Evolutionary conservation across 345 rosid genomes (phyloP).

Genomic region (Geranium brycei): DNA sequence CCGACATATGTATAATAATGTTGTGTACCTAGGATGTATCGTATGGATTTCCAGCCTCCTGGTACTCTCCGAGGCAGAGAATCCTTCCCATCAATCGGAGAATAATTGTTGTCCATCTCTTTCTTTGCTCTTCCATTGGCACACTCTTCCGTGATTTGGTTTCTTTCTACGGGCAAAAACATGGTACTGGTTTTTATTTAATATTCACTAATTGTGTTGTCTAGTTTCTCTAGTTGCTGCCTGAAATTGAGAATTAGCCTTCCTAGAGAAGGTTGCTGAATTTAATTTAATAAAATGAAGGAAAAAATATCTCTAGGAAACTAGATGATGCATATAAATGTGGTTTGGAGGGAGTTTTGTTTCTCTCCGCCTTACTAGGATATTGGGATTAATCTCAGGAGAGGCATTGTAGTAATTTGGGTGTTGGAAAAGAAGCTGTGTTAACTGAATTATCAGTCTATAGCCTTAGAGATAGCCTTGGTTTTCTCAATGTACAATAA

Average conservation of each 20-base stretch:
- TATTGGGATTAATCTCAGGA: neutral
- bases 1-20: conserved; percentile 3
- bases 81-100: neutral
- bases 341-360: no score
- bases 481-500: neutral
- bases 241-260: neutral
- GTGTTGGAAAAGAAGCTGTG: neutral
- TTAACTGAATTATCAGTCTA: neutral
- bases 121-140: neutral
- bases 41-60: conserved; percentile 21
- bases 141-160: neutral
- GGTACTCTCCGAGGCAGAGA: neutral
- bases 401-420: neutral
- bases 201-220: neutral
- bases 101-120: neutral
- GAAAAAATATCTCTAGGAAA: no score
- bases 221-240: neutral
- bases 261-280: no score
- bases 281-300: no score
- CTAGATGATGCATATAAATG: no score
- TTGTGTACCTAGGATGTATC: conserved; percentile 21
- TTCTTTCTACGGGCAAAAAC: neutral
- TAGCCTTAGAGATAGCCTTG: neutral
- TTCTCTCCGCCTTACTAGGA: no score
- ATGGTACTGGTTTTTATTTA: neutral